phyloP scores from a whole-genome alignment of 2,329 filamentous ascomycete species.

The Triangularia verruculosa region DNA sequence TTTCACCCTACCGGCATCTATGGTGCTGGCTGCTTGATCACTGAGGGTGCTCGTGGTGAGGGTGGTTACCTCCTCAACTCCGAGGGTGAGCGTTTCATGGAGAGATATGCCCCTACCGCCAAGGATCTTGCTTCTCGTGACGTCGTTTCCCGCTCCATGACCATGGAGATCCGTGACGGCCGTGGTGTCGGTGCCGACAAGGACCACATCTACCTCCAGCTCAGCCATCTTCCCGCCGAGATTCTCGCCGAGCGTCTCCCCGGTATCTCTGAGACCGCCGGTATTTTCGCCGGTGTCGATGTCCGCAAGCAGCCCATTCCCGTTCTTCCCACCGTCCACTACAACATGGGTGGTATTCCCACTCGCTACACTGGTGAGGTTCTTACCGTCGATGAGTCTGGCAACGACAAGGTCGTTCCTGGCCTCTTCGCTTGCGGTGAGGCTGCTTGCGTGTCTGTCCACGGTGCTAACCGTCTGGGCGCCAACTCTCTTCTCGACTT shows the following conservation, averaged over 20 bases:
- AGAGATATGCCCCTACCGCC: conserved; percentile 93
- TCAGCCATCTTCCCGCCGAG: conserved; percentile 90
- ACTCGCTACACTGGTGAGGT: conserved; percentile 98
- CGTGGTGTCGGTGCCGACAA: conserved; percentile 95
- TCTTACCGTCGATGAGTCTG: conserved; percentile 77
- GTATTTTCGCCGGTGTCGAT: conserved; percentile 95
- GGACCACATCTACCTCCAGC: conserved; percentile 97
- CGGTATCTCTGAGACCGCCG: conserved; percentile 97
- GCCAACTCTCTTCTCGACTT: conserved; percentile 98
- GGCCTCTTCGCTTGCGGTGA: conserved; percentile 96
- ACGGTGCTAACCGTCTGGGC: conserved; percentile 95
- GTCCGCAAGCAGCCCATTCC: conserved; percentile 96
- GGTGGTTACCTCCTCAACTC: conserved; percentile 97
- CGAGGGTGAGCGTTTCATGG: conserved; percentile 99
- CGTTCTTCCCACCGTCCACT: conserved; percentile 94
- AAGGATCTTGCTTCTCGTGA: conserved; percentile 97
- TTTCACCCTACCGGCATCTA: conserved; percentile 99
- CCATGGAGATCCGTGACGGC: conserved; percentile 94
- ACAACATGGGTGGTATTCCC: conserved; percentile 99
- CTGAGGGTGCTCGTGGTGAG: conserved; percentile 95
- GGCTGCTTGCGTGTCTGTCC: conserved; percentile 94
- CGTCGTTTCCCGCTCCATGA: conserved; percentile 97
- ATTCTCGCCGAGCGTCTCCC: conserved; percentile 94
- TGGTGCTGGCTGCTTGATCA: conserved; percentile 95
- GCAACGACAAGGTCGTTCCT: conserved; percentile 89